phyloP scores from a whole-genome alignment of 140 eudicot species.

The Erigeron philadelphicus region DNA sequence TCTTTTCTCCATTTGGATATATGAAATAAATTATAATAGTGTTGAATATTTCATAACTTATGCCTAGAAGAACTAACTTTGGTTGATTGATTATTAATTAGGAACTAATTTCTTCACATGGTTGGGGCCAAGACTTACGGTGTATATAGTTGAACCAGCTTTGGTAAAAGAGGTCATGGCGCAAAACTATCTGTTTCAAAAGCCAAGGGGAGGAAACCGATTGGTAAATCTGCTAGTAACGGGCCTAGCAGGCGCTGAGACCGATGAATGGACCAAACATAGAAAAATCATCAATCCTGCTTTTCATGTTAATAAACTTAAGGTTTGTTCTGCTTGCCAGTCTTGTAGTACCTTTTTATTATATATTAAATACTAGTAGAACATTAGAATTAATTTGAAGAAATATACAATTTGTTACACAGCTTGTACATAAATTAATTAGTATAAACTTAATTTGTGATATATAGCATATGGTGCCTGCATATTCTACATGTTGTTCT shows the following conservation, averaged over 20 bases:
- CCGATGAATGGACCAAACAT: conserved; percentile 25
- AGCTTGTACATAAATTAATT: background rate
- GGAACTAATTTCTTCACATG: conserved; percentile 30
- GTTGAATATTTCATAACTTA: too few relatives aligned
- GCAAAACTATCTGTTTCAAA: conserved; percentile 24
- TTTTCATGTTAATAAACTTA: conserved; percentile 37
- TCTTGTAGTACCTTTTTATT: background rate
- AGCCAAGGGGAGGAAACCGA: conserved; percentile 28
- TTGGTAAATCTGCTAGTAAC: conserved; percentile 14
- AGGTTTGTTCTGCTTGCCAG: conserved; percentile 21
- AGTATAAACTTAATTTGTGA: background rate
- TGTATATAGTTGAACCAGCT: conserved; percentile 26
- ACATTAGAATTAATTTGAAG: too few relatives aligned
- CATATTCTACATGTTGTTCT: background rate
- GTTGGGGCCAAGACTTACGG: conserved; percentile 34
- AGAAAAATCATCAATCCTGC: conserved; percentile 32
- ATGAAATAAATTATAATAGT: too few relatives aligned
- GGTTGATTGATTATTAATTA: background rate
- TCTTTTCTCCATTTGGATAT: too few relatives aligned
- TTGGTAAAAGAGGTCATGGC: conserved; percentile 27
- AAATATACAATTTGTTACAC: background rate
- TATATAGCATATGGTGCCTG: background rate
- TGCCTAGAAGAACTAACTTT: too few relatives aligned
- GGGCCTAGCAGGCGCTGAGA: conserved; percentile 18
- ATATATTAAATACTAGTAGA: too few relatives aligned